Conservation (phyloP, 73 alveolate genomes). For the Paramecium sexaurelia region DNA sequence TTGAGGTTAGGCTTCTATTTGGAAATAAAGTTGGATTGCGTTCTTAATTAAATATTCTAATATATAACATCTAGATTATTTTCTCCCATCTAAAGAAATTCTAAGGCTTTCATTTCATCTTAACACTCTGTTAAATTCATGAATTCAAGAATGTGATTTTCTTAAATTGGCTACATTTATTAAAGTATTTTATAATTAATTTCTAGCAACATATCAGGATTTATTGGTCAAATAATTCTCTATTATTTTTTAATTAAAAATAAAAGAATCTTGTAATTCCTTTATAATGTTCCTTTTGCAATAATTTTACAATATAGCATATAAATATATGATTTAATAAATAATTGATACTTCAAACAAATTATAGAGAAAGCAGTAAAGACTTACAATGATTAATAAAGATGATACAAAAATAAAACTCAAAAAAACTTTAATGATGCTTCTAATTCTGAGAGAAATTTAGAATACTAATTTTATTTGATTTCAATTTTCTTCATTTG, state of each 20-base stretch:
- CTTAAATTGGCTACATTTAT: background rate
- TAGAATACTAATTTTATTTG: background rate
- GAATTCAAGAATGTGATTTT: background rate
- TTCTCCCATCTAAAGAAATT: background rate
- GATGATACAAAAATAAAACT: background rate
- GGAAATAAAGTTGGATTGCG: background rate
- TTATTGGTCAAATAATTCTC: background rate
- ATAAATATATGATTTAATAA: no score
- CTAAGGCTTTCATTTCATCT: constrained; percentile 1
- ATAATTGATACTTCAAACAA: no score
- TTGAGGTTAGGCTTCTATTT: background rate
- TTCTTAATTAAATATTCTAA: background rate
- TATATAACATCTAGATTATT: background rate
- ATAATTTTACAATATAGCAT: no score
- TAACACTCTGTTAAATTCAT: constrained; percentile 4
- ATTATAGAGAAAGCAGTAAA: no score
- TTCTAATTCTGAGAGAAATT: background rate
- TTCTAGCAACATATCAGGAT: background rate
- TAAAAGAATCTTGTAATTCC: no score
- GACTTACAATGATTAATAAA: background rate
- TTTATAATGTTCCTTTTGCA: no score
- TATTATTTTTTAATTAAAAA: no score
- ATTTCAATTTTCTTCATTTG: background rate
- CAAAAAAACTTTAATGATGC: background rate
- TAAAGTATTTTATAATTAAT: background rate